Conservation (phyloP, 805 yeast species). For the Ogataea methanolica region DNA sequence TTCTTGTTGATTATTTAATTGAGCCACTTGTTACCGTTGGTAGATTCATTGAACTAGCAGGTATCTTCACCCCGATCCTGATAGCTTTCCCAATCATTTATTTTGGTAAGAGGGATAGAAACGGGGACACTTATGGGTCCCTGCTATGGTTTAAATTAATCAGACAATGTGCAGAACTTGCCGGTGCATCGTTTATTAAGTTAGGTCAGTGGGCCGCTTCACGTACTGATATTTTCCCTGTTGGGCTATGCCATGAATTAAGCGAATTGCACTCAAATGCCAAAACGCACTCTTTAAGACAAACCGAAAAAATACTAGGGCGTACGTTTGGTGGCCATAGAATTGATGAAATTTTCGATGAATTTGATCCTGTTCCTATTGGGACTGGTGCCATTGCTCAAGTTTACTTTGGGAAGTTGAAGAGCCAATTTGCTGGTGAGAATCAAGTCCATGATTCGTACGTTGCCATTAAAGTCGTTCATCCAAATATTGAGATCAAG, state of each 20-base stretch:
- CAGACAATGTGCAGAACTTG: conserved; percentile 65
- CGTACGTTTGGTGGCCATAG: conserved; percentile 48
- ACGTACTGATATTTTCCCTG: conserved; percentile 87
- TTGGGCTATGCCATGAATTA: conserved; percentile 70
- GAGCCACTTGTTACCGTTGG: conserved; percentile 68
- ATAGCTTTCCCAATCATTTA: conserved; percentile 57
- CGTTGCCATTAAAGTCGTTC: conserved; percentile 90
- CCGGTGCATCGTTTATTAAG: conserved; percentile 89
- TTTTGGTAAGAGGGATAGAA: conserved; percentile 41
- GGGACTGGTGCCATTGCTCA: conserved; percentile 99
- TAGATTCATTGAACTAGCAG: conserved; percentile 64
- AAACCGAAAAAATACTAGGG: conserved; percentile 55
- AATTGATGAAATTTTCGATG: conserved; percentile 76
- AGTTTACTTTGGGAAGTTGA: conserved; percentile 73
- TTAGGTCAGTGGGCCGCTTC: conserved; percentile 99
- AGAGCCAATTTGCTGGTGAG: conserved; percentile 32
- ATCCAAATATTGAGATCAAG: conserved; percentile 72
- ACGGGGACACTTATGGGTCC: conserved; percentile 55
- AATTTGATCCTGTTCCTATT: conserved; percentile 67
- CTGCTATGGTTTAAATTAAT: conserved; percentile 65
- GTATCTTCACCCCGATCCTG: conserved; percentile 67
- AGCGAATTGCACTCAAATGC: conserved; percentile 80
- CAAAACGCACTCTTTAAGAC: conserved; percentile 58
- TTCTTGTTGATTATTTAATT: conserved; percentile 47
- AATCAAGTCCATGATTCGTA: conserved; percentile 38